Conservation (phyloP, 331 rosid genomes). For the Rosa hybrid region DNA sequence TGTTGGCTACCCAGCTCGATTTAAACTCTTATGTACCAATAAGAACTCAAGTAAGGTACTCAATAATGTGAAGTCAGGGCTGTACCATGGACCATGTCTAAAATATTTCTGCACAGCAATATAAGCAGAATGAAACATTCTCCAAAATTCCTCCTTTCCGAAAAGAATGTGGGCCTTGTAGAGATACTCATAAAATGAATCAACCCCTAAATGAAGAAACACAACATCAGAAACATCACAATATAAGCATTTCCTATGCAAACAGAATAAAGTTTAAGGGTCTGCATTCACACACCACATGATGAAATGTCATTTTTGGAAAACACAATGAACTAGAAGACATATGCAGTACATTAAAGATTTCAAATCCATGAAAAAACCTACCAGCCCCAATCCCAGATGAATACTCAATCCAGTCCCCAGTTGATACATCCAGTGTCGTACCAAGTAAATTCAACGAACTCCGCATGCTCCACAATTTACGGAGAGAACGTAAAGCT, state of each 20-base stretch:
- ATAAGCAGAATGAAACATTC: slow-evolving; percentile 91
- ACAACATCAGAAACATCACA: slow-evolving; percentile 41
- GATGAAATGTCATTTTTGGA: slow-evolving; percentile 13
- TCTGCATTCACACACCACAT: slow-evolving; percentile 2
- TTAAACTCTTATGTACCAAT: neutral
- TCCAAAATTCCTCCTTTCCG: slow-evolving; percentile 95
- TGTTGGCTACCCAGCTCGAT: neutral
- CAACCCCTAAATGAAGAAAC: slow-evolving; percentile 71
- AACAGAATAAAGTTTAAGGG: neutral
- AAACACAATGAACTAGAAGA: slow-evolving; percentile 18
- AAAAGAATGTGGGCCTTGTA: slow-evolving; percentile 89
- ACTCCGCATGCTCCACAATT: slow-evolving; percentile 92
- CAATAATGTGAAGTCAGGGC: neutral
- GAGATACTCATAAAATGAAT: slow-evolving; percentile 94
- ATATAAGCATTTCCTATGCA: slow-evolving; percentile 7
- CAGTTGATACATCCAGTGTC: slow-evolving; percentile 78
- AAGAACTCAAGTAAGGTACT: neutral
- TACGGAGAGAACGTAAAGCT: slow-evolving; percentile 88
- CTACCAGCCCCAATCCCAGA: slow-evolving; percentile 97
- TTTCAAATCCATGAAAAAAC: slow-evolving; percentile 26
- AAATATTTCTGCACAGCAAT: slow-evolving; percentile 91
- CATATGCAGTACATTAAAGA: neutral
- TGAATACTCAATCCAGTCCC: slow-evolving; percentile 90
- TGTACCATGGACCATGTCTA: slow-evolving; percentile 95
- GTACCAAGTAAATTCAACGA: slow-evolving; percentile 89